Evolutionary conservation across 768 basidiomycete species (phyloP).

Genomic region (Suillus spraguei): DNA sequence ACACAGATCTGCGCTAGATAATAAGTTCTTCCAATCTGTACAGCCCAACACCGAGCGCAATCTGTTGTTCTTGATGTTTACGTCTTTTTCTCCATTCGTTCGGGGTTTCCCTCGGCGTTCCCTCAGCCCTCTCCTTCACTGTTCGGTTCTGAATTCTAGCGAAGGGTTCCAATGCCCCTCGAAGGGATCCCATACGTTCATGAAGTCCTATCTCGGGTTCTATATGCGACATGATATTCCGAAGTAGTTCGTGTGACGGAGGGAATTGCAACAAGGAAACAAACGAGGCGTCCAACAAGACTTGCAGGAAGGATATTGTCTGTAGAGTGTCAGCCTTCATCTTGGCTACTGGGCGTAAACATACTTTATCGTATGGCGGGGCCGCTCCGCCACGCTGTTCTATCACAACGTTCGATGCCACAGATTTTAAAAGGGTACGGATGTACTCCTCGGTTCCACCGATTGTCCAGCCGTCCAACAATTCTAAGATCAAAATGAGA

Average conservation of each 20-base stretch:
- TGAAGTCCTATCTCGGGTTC: conserved; percentile 55
- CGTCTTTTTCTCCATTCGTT: conserved; percentile 55
- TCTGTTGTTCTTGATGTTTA: conserved; percentile 49
- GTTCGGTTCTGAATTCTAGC: conserved; percentile 52
- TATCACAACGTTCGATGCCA: background rate
- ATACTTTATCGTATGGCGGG: conserved; percentile 4
- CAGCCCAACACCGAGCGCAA: conserved; percentile 1
- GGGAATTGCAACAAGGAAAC: conserved; percentile 62
- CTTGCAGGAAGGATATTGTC: conserved; percentile 63
- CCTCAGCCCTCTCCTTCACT: conserved; percentile 43
- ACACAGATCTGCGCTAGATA: conserved; percentile 37
- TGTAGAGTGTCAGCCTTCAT: conserved; percentile 36
- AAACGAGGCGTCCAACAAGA: conserved; percentile 72
- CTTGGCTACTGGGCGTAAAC: conserved; percentile 54
- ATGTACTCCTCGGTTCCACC: conserved; percentile 35
- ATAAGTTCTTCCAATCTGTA: conserved; percentile 64
- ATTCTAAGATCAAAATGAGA: conserved; percentile 37
- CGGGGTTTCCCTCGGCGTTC: conserved; percentile 32
- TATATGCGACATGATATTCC: conserved; percentile 49
- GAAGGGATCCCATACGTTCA: conserved; percentile 54
- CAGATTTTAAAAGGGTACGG: conserved; percentile 8
- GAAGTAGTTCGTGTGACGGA: conserved; percentile 47
- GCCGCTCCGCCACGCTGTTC: conserved; percentile 14
- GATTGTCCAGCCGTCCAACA: conserved; percentile 31
- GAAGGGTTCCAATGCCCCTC: conserved; percentile 63